These are phyloP conservation scores for Paracorniculantispora psalliotae DNA, from an alignment of 2,329 filamentous ascomycete genomes.

Conservation along the genomic window DNA sequence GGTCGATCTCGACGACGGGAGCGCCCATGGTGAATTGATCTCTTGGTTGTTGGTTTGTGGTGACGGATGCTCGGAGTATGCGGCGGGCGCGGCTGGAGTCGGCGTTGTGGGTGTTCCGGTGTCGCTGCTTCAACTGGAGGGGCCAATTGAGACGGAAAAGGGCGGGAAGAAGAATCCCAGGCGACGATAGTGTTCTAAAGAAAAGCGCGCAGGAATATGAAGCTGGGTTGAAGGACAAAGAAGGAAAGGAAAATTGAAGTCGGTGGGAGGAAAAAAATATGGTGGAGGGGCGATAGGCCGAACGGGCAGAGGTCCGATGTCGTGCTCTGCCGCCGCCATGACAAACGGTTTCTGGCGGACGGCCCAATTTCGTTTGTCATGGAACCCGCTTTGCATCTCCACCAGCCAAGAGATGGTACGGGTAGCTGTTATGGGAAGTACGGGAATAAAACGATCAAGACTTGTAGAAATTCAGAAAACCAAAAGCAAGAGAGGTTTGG, in stretches of 20 bases:
- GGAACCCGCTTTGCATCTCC: too few relatives aligned
- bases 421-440: too few relatives aligned
- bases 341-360: conserved; percentile 11
- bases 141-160: background rate
- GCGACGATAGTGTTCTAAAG: too few relatives aligned
- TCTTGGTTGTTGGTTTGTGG: background rate
- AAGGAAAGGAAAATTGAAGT: background rate
- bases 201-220: too few relatives aligned
- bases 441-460: too few relatives aligned
- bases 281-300: conserved; percentile 17
- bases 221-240: background rate
- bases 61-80: background rate
- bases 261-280: background rate
- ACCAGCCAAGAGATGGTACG: too few relatives aligned
- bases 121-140: background rate
- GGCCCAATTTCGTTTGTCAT: conserved; percentile 11
- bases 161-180: too few relatives aligned
- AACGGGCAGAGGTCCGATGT: conserved; percentile 19
- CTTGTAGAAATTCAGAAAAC: too few relatives aligned
- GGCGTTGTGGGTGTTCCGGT: background rate
- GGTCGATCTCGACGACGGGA: conserved; percentile 32
- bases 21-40: conserved; percentile 32
- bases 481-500: too few relatives aligned
- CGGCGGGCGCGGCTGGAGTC: background rate
- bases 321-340: conserved; percentile 16